These are phyloP conservation scores for Metarhizium rileyi DNA, from an alignment of 2,329 filamentous ascomycete genomes.

Conservation along the genomic window DNA sequence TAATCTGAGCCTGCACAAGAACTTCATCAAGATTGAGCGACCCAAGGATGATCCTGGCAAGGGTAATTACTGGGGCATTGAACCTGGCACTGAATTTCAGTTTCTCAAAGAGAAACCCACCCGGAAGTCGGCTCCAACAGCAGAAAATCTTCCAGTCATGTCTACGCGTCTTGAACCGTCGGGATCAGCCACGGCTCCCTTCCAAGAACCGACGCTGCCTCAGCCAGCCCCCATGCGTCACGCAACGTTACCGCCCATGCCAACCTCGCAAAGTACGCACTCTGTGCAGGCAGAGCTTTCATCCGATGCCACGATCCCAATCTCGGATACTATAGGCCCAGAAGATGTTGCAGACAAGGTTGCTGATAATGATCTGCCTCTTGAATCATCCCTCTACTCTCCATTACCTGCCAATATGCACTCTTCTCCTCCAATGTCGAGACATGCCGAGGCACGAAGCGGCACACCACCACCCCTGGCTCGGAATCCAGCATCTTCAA, in stretches of 20 bases:
- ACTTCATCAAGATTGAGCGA: conserved; percentile 88
- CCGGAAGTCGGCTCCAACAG: conserved; percentile 46
- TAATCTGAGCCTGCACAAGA: conserved; percentile 94
- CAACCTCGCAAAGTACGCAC: conserved; percentile 27
- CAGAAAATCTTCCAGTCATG: conserved; percentile 50
- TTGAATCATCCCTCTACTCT: conserved; percentile 53
- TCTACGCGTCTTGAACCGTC: conserved; percentile 45
- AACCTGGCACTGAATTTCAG: conserved; percentile 76
- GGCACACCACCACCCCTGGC: conserved; percentile 68
- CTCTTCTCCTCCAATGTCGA: conserved; percentile 79
- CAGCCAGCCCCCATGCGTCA: conserved; percentile 30
- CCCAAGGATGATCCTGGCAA: conserved; percentile 97
- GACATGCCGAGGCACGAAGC: conserved; percentile 47
- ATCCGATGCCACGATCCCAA: conserved; percentile 68
- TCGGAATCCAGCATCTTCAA: conserved; percentile 53
- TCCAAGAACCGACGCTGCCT: conserved; percentile 39
- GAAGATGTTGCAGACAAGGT: conserved; percentile 39
- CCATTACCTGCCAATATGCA: conserved; percentile 63
- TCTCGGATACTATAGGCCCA: conserved; percentile 53
- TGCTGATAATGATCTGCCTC: conserved; percentile 26
- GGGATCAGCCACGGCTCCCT: conserved; percentile 27
- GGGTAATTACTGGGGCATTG: conserved; percentile 94
- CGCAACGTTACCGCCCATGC: conserved; percentile 29
- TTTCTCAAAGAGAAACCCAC: conserved; percentile 81
- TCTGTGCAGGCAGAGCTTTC: conserved; percentile 49